Conservation (phyloP, 1,139 yeast species). For the Suhomyces choctaworum region DNA sequence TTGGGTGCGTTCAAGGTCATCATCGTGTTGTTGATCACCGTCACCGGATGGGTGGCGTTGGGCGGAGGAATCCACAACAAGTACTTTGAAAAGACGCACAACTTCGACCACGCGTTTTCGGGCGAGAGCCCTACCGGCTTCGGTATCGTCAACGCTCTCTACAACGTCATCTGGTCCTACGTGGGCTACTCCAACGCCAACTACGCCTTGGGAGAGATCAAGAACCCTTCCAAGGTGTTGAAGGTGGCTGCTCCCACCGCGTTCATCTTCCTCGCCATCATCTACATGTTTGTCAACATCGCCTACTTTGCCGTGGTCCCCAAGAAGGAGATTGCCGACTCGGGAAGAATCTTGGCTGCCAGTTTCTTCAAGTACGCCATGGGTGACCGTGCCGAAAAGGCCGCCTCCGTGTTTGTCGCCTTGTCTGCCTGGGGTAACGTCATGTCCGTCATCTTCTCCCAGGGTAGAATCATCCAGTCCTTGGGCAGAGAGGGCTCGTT, state of each 20-base stretch:
- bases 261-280: constrained; percentile 61
- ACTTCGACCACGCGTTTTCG: constrained; percentile 59
- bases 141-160: constrained; percentile 75
- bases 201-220: constrained; percentile 79
- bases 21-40: constrained; percentile 64
- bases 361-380: constrained; percentile 48
- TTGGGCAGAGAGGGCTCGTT: constrained; percentile 51
- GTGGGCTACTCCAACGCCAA: constrained; percentile 76
- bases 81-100: constrained; percentile 52
- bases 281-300: constrained; percentile 63
- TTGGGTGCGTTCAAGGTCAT: constrained; percentile 72
- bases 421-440: constrained; percentile 53
- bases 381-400: constrained; percentile 47
- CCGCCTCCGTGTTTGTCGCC: constrained; percentile 51
- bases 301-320: constrained; percentile 61
- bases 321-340: constrained; percentile 41
- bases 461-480: constrained; percentile 51
- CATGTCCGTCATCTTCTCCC: constrained; percentile 49
- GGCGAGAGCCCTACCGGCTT: constrained; percentile 67
- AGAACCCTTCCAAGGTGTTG: constrained; percentile 48
- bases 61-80: constrained; percentile 64
- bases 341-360: constrained; percentile 50
- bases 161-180: constrained; percentile 81
- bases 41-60: constrained; percentile 81
- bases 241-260: constrained; percentile 49